These are phyloP conservation scores for Pinus taeda DNA, from an alignment of 75 land plant genomes.

Conservation along the genomic window DNA sequence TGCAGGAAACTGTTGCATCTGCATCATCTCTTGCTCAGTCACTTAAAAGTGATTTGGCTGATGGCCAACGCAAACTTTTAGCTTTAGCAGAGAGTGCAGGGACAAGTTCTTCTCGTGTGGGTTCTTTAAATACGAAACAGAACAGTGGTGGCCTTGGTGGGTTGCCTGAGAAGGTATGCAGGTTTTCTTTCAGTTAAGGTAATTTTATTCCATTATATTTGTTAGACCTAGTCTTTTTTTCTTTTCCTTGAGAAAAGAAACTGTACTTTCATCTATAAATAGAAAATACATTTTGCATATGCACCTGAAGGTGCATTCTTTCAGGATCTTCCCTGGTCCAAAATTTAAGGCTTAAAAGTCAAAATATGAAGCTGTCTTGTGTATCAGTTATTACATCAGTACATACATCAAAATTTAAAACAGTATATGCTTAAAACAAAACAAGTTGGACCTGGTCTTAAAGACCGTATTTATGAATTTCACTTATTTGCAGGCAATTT, in stretches of 20 bases:
- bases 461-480: background rate
- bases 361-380: no score
- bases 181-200: background rate
- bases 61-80: conserved; percentile 79
- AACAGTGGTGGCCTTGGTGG: conserved; percentile 51
- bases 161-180: conserved; percentile 68
- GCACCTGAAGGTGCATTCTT: no score
- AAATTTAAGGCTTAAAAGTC: no score
- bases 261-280: no score
- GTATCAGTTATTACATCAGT: no score
- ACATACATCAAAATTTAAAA: no score
- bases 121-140: conserved; percentile 37
- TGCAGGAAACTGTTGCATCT: conserved; percentile 81
- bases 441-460: background rate
- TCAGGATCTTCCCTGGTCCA: no score
- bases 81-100: conserved; percentile 65
- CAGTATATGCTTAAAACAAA: no score
- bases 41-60: conserved; percentile 76
- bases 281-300: no score
- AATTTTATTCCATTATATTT: background rate
- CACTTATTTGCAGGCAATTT: conserved; percentile 15
- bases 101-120: conserved; percentile 27
- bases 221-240: background rate
- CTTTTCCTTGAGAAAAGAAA: no score
- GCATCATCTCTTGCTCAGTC: conserved; percentile 74